Percentiles rank a stretch among this genome's conserved stretches.
Evolutionary conservation across 2,329 filamentous ascomycete genomes (phyloP).

Genomic region (Hansfordia pulvinata): DNA sequence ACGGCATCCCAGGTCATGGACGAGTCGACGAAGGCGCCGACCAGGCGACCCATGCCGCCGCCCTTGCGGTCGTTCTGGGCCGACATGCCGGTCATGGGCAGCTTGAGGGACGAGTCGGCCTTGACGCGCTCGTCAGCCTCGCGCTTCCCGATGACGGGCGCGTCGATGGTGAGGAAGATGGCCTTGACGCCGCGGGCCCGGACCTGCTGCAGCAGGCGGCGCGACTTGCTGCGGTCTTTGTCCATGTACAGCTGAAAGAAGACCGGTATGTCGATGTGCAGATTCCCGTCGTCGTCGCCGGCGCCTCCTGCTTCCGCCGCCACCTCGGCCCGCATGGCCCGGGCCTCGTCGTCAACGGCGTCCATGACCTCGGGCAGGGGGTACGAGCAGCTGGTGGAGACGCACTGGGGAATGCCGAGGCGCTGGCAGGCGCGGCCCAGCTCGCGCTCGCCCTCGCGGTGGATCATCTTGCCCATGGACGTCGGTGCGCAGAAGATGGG

Average conservation of each 20-base stretch:
- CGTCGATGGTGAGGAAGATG: conserved; percentile 45
- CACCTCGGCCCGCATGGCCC: neutral
- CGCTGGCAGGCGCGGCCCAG: conserved; percentile 36
- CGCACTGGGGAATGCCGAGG: conserved; percentile 41
- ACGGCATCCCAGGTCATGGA: conserved; percentile 50
- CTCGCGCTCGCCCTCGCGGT: conserved; percentile 49
- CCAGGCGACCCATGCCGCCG: conserved; percentile 37
- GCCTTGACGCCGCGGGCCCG: conserved; percentile 31
- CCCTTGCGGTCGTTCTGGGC: conserved; percentile 38
- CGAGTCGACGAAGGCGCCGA: conserved; percentile 43
- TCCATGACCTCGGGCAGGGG: conserved; percentile 37
- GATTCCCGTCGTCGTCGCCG: conserved; percentile 3
- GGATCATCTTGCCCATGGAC: conserved; percentile 49
- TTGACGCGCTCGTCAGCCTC: conserved; percentile 26
- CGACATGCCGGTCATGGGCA: conserved; percentile 35
- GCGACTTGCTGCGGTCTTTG: conserved; percentile 36
- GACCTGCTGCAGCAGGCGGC: conserved; percentile 31
- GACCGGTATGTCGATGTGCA: conserved; percentile 15
- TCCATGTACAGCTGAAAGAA: conserved; percentile 54
- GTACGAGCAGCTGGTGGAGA: conserved; percentile 49
- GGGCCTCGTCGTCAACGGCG: conserved; percentile 14
- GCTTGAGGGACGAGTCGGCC: conserved; percentile 8
- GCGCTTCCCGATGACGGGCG: conserved; percentile 41
- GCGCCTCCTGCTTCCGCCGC: conserved; percentile 2
- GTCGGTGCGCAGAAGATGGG: conserved; percentile 53